A percentile compares a stretch with the other conserved stretches of the same genome.
Evolutionary conservation across 345 rosid genomes (phyloP).

Genomic region (Brassica incana): DNA sequence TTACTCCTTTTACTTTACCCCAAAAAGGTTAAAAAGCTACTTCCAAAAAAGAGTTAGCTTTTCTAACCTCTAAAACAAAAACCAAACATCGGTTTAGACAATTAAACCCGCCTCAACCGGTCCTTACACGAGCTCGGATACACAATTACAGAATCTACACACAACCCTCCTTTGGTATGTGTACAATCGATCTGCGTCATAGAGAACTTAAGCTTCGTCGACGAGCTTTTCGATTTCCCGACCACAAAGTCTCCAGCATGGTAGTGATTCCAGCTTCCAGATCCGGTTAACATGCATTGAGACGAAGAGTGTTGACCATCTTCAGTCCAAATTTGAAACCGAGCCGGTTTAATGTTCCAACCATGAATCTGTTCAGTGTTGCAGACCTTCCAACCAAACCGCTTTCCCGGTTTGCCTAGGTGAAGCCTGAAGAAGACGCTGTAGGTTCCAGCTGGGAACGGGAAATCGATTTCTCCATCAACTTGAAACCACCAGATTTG

Average conservation of each 20-base stretch:
- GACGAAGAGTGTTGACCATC: conserved; percentile 81
- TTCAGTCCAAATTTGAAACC: conserved; percentile 84
- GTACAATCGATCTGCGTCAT: conserved; percentile 99
- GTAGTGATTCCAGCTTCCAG: conserved; percentile 78
- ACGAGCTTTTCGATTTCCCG: conserved; percentile 25
- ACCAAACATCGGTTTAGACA: conserved; percentile 17
- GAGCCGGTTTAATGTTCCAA: conserved; percentile 83
- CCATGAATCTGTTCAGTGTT: conserved; percentile 83
- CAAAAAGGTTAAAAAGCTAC: conserved; percentile 14
- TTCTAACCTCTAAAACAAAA: conserved; percentile 29
- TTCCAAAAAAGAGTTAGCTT: conserved; percentile 9
- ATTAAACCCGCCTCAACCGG: conserved; percentile 60
- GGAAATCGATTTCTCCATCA: conserved; percentile 84
- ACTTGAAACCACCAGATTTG: conserved; percentile 99
- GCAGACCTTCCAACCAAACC: conserved; percentile 76
- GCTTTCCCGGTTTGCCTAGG: conserved; percentile 57
- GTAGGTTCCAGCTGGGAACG: conserved; percentile 81
- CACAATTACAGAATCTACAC: conserved; percentile 74
- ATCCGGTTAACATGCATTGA: conserved; percentile 60
- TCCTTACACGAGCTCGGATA: conserved; percentile 65
- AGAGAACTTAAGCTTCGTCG: conserved; percentile 69
- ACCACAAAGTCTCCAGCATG: conserved; percentile 85
- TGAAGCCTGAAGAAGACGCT: conserved; percentile 87
- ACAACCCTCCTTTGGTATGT: conserved; percentile 94
- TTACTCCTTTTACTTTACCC: conserved; percentile 17